phyloP scores from a whole-genome alignment of 2,329 filamentous ascomycete species.

The Aspergillus sp. region DNA sequence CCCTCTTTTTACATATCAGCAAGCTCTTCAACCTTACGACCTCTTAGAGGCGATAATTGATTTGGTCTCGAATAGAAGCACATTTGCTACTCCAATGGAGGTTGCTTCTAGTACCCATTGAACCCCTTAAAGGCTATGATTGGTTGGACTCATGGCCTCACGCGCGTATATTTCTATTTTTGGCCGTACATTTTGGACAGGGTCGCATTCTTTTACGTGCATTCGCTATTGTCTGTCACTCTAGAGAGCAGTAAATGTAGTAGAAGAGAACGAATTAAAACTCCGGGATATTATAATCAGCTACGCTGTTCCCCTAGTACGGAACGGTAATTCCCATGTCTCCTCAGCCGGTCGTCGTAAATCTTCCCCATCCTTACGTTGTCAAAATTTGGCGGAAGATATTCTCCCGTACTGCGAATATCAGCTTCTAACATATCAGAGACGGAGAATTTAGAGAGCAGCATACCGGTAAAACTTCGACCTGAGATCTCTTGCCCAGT shows the following conservation, averaged over 20 bases:
- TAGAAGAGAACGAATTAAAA: background rate
- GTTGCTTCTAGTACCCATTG: no score
- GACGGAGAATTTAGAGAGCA: background rate
- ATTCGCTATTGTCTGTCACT: background rate
- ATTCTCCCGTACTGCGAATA: background rate
- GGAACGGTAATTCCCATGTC: background rate
- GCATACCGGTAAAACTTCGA: background rate
- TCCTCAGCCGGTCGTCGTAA: background rate
- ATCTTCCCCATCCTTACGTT: background rate
- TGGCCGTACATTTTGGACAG: no score
- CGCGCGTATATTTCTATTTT: no score
- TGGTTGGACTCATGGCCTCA: no score
- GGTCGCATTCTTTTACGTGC: background rate
- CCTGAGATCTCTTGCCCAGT: background rate
- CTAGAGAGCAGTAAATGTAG: background rate
- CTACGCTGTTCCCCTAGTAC: background rate
- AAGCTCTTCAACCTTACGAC: no score
- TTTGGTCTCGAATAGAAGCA: no score
- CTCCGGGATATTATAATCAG: background rate
- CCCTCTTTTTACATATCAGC: no score
- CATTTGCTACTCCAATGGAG: no score
- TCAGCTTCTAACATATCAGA: background rate
- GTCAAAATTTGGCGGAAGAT: background rate
- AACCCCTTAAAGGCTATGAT: no score
- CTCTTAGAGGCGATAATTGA: no score